These are phyloP conservation scores for Ogataea ganodermae DNA, from an alignment of 805 yeast species.

Conservation along the genomic window DNA sequence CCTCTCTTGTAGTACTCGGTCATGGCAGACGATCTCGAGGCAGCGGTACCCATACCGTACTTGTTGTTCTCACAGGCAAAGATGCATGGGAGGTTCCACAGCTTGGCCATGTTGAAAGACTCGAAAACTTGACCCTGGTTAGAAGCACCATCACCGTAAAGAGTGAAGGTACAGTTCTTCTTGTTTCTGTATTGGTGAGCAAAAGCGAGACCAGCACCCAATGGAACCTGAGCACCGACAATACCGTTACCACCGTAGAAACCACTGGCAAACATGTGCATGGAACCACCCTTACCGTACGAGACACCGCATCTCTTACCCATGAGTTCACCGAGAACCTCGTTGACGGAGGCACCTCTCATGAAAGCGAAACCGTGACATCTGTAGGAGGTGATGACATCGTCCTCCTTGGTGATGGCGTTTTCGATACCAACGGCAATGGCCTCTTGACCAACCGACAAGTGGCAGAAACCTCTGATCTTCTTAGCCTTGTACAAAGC, in stretches of 20 bases:
- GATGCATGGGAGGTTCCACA: constrained; percentile 94
- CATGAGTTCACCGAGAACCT: constrained; percentile 92
- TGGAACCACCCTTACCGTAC: constrained; percentile 98
- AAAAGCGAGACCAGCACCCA: constrained; percentile 98
- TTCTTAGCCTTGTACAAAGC: constrained; percentile 98
- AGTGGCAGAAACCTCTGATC: constrained; percentile 98
- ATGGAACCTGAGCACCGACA: constrained; percentile 98
- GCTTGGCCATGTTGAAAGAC: constrained; percentile 97
- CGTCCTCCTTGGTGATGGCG: constrained; percentile 83
- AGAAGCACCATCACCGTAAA: constrained; percentile 99
- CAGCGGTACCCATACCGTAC: constrained; percentile 99
- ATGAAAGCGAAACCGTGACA: constrained; percentile 98
- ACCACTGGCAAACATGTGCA: constrained; percentile 96
- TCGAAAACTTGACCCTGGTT: constrained; percentile 99
- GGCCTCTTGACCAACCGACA: constrained; percentile 98
- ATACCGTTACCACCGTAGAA: constrained; percentile 99
- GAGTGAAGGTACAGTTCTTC: constrained; percentile 74
- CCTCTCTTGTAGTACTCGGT: constrained; percentile 98
- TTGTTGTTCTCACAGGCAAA: constrained; percentile 98
- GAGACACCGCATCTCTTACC: constrained; percentile 96
- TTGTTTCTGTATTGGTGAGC: constrained; percentile 93
- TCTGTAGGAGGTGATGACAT: constrained; percentile 95
- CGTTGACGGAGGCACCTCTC: constrained; percentile 92
- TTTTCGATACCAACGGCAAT: constrained; percentile 97
- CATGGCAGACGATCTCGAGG: constrained; percentile 94